These are phyloP conservation scores for Chalciporus piperatus DNA, from an alignment of 768 basidiomycete species.

Conservation along the genomic window DNA sequence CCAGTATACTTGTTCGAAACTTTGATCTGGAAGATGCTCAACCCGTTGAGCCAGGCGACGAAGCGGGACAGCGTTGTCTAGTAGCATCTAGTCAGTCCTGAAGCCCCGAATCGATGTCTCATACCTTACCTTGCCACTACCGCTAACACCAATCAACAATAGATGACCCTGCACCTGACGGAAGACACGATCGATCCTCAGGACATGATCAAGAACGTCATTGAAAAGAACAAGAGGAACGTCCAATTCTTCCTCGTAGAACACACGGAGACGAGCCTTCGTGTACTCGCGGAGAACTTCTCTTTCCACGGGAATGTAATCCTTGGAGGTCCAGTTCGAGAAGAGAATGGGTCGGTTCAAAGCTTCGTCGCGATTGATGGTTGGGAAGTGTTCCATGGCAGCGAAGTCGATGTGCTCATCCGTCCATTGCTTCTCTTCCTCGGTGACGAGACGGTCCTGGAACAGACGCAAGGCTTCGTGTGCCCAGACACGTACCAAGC, in stretches of 20 bases:
- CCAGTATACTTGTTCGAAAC: conserved; percentile 99
- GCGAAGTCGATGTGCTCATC: conserved; percentile 85
- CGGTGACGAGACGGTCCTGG: conserved; percentile 93
- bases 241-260: conserved; percentile 98
- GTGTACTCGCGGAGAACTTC: conserved; percentile 93
- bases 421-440: conserved; percentile 93
- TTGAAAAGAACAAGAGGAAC: conserved; percentile 98
- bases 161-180: conserved; percentile 97
- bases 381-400: conserved; percentile 91
- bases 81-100: conserved; percentile 9
- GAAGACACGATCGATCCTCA: conserved; percentile 98
- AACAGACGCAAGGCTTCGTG: conserved; percentile 97
- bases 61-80: conserved; percentile 97
- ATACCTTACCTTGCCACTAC: conserved; percentile 86
- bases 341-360: conserved; percentile 88
- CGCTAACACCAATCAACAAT: conserved; percentile 95
- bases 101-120: conserved; percentile 1
- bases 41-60: conserved; percentile 99
- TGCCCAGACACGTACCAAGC: conserved; percentile 95
- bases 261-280: conserved; percentile 94
- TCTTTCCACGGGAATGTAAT: conserved; percentile 94
- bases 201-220: conserved; percentile 95
- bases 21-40: conserved; percentile 99
- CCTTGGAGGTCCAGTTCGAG: conserved; percentile 98
- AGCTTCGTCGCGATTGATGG: conserved; percentile 84